Conservation (phyloP, 1,139 yeast species). For the Hyphopichia fennica region DNA sequence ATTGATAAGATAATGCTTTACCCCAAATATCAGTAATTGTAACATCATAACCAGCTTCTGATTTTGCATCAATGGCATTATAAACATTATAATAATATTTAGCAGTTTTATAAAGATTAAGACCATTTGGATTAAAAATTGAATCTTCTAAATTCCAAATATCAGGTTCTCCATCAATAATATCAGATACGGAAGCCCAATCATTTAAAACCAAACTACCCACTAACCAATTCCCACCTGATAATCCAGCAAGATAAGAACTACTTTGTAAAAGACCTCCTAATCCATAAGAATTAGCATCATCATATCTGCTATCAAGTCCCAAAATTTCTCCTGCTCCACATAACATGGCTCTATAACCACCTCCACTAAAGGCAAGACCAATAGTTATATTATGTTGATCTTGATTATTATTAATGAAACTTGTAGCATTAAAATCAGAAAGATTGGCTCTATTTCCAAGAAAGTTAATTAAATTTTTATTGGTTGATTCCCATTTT, state of each 20-base stretch:
- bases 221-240: slow-evolving; percentile 48
- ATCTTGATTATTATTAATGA: slow-evolving; percentile 23
- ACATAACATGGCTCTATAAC: slow-evolving; percentile 45
- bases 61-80: slow-evolving; percentile 29
- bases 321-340: slow-evolving; percentile 45
- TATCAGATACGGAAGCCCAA: slow-evolving; percentile 38
- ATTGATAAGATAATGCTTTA: slow-evolving; percentile 39
- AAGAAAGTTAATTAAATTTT: slow-evolving; percentile 31
- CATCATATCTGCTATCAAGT: slow-evolving; percentile 30
- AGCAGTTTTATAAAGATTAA: slow-evolving; percentile 33
- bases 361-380: slow-evolving; percentile 47
- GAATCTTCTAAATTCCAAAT: slow-evolving; percentile 44
- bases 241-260: slow-evolving; percentile 40
- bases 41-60: slow-evolving; percentile 35
- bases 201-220: slow-evolving; percentile 39
- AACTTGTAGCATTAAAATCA: slow-evolving; percentile 33
- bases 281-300: slow-evolving; percentile 26
- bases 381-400: slow-evolving; percentile 40
- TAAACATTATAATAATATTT: slow-evolving; percentile 32
- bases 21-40: slow-evolving; percentile 49
- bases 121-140: slow-evolving; percentile 40
- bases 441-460: slow-evolving; percentile 29
- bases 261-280: slow-evolving; percentile 44
- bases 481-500: slow-evolving; percentile 32
- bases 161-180: slow-evolving; percentile 23